Evolutionary conservation across 2,329 filamentous ascomycete species (phyloP), one percentile per base, ranked within the genome.

Genomic region (Stagonosporopsis vannaccii): DNA sequence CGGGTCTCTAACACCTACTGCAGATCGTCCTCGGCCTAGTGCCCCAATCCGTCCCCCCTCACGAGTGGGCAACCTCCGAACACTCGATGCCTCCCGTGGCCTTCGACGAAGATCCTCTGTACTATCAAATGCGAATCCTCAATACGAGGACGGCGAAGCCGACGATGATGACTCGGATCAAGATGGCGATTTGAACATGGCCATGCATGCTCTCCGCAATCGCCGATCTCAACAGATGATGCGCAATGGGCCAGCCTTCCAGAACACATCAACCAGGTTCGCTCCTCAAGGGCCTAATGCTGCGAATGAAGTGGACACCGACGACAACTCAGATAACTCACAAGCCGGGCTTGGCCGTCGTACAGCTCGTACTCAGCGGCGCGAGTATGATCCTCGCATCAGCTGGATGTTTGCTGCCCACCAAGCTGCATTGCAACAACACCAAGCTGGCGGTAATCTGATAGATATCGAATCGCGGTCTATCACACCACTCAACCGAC

Each of bases 1-100:
- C 69, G 74, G 76, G 73, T 78, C 75, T 78, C 76, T 79, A 75
- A 79, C 76, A 75, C 75, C 76, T 77, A 77, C 75, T 77, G 73
- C 76, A 79, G 77, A 77, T 78, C 74, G 74, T 72, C 74, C 74
- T 52, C 70, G 69, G 67, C 74, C 72, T 72, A 75, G 71, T 58
- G 71, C 69, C 65, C 67, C 71, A 28, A 76, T 76, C 53, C 75
- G 74, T 47, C 75, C 75, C 33, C 73, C 75, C 50, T 77, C 75
- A 40, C 74, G 75, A 60, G 64, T 66, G 46, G 72, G 69, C 48
- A 73, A 71, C 46, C 36, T 56, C 19, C 71, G 71, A 59, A 58
- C 71, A 49, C 62, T 68, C 51, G 70, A 75, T 56, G 67, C 71
- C 48, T 72, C 72, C 19, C 74, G 75, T 62, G 74, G 73, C 57